Conservation (phyloP, 78 protist species). For the Dictyostelium purpureum region DNA sequence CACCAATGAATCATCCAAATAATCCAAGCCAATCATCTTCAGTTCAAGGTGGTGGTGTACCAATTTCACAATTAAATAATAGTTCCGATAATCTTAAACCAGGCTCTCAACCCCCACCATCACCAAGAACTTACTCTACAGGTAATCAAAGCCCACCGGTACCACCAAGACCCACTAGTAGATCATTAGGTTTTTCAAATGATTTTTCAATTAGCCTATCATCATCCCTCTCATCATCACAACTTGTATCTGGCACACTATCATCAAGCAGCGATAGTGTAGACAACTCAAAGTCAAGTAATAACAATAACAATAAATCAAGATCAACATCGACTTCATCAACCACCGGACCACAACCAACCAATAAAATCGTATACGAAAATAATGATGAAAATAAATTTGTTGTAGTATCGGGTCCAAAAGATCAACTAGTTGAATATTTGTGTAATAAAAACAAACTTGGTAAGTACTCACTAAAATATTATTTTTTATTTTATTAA, state of each 20-base stretch:
- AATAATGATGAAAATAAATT: constrained; percentile 9
- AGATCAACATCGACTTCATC: not conserved
- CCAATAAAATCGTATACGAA: constrained; percentile 5
- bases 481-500: not conserved
- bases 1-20: too few species aligned
- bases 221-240: not conserved
- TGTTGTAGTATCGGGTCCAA: constrained; percentile 42
- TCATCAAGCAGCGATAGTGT: too few species aligned
- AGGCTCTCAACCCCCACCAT: not conserved
- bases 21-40: not conserved
- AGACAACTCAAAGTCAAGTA: not conserved
- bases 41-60: not conserved
- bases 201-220: constrained; percentile 2
- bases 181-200: not conserved
- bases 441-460: constrained; percentile 40
- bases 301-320: not conserved
- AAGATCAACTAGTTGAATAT: constrained; percentile 47
- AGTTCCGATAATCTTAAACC: not conserved
- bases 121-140: not conserved
- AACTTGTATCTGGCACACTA: not conserved
- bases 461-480: not conserved
- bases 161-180: constrained; percentile 7
- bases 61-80: not conserved
- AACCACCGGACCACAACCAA: not conserved
- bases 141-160: not conserved